Conservation (phyloP, 2,329 filamentous ascomycete genomes). For the Colletotrichum chrysophilum region DNA sequence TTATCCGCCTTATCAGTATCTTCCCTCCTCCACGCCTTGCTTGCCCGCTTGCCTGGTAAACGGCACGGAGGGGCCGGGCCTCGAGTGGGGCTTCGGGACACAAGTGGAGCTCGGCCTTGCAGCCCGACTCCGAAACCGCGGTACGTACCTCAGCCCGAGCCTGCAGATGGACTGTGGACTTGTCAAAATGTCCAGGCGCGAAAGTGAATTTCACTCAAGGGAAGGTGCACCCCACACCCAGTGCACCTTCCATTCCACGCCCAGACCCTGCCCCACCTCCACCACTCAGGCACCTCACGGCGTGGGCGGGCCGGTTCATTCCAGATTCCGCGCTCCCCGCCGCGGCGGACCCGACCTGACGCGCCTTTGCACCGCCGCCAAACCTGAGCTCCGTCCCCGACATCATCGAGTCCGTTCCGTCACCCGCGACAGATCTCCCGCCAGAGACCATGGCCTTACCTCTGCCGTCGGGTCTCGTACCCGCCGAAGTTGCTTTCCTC, state of each 20-base stretch:
- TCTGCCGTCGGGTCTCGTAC: slow-evolving; percentile 67
- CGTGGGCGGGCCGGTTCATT: slow-evolving; percentile 4
- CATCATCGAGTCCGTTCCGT: background rate
- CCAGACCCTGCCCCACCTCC: background rate
- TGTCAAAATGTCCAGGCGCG: background rate
- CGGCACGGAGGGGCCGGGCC: background rate
- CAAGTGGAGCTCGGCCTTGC: background rate
- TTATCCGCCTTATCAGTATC: background rate
- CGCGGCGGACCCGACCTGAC: background rate
- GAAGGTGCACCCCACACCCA: background rate
- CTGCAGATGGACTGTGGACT: background rate
- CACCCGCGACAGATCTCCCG: background rate
- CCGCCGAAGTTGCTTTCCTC: slow-evolving; percentile 89
- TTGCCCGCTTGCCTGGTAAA: background rate
- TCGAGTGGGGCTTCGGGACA: background rate
- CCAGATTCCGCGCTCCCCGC: background rate
- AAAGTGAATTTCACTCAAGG: background rate
- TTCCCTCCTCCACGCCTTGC: background rate
- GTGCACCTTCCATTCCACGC: background rate
- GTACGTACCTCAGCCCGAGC: background rate
- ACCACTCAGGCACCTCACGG: background rate
- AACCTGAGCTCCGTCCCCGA: background rate
- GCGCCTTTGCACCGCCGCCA: background rate
- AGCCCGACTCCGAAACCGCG: background rate
- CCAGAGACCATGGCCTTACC: slow-evolving; percentile 51